Percentiles rank a stretch among this genome's conserved stretches.
These are phyloP conservation scores for Lasiosphaeriaceae sp. DNA, from an alignment of 495 filamentous ascomycete species.

Conservation along the genomic window DNA sequence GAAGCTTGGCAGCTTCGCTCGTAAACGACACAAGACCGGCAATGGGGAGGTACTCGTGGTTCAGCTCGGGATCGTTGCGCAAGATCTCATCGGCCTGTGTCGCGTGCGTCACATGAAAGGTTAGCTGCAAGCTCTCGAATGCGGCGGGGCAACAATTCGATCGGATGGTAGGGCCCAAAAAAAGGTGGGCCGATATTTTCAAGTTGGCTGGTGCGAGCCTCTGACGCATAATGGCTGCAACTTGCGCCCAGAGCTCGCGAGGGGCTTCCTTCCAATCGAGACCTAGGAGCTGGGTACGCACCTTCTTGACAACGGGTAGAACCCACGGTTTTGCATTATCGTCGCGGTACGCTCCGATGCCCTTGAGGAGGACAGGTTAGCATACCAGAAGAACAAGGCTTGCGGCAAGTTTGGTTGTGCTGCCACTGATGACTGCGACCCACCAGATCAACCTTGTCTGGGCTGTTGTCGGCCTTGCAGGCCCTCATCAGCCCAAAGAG, in stretches of 20 bases:
- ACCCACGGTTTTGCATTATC: constrained; percentile 98
- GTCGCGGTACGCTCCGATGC: constrained; percentile 94
- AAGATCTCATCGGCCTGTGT: constrained; percentile 82
- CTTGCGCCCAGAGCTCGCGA: not conserved
- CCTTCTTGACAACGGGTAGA: constrained; percentile 93
- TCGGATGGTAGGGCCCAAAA: too few relatives aligned
- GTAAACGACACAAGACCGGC: constrained; percentile 82
- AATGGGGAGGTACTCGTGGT: constrained; percentile 99
- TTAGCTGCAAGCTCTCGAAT: too few relatives aligned
- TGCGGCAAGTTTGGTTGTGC: not conserved
- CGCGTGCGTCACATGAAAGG: not conserved
- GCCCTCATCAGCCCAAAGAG: constrained; percentile 91
- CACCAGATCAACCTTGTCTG: constrained; percentile 85
- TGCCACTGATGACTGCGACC: constrained; percentile 4
- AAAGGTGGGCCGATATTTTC: too few relatives aligned
- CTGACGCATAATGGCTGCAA: not conserved
- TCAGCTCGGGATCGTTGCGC: constrained; percentile 79
- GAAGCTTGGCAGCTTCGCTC: constrained; percentile 80
- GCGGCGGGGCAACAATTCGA: too few relatives aligned
- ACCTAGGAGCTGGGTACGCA: constrained; percentile 37
- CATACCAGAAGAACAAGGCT: not conserved
- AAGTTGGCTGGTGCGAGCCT: too few relatives aligned
- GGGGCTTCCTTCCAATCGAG: not conserved
- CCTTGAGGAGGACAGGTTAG: constrained; percentile 33
- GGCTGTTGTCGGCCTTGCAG: constrained; percentile 75